Percentiles rank a stretch among this genome's conserved stretches.
Conservation (phyloP, 345 rosid genomes). For the Chamaenerion angustifolium region DNA sequence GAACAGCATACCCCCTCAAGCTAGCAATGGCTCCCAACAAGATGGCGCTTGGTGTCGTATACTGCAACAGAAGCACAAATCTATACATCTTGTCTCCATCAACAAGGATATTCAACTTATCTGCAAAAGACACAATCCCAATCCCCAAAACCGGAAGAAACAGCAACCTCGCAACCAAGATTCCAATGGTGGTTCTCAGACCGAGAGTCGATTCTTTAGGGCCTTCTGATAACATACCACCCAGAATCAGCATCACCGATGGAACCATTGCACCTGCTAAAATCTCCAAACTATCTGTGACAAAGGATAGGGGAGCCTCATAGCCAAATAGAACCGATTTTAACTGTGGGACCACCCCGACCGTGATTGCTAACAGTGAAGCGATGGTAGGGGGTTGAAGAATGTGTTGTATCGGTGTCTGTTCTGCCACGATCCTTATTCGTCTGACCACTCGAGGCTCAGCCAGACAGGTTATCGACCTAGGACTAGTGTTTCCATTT, state of each 20-base stretch:
- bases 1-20: conserved; percentile 72
- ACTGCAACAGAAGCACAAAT: conserved; percentile 73
- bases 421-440: conserved; percentile 69
- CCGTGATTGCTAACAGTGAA: conserved; percentile 57
- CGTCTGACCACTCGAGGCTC: conserved; percentile 81
- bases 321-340: conserved; percentile 52
- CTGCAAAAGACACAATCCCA: conserved; percentile 46
- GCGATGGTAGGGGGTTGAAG: conserved; percentile 91
- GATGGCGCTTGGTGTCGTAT: conserved; percentile 86
- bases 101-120: conserved; percentile 37
- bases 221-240: conserved; percentile 95
- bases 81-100: conserved; percentile 53
- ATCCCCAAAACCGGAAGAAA: conserved; percentile 73
- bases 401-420: conserved; percentile 72
- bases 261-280: conserved; percentile 82
- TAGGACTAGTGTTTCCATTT: conserved; percentile 30
- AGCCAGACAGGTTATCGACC: conserved; percentile 57
- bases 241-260: conserved; percentile 86
- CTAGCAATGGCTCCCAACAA: conserved; percentile 82
- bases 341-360: conserved; percentile 65
- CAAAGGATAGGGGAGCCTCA: conserved; percentile 64
- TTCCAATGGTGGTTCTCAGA: conserved; percentile 56
- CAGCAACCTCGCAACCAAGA: conserved; percentile 62
- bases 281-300: conserved; percentile 75
- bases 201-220: conserved; percentile 76